These are phyloP conservation scores for Pythium folliculosum DNA, from an alignment of 352 stramenopile genomes.

Conservation along the genomic window DNA sequence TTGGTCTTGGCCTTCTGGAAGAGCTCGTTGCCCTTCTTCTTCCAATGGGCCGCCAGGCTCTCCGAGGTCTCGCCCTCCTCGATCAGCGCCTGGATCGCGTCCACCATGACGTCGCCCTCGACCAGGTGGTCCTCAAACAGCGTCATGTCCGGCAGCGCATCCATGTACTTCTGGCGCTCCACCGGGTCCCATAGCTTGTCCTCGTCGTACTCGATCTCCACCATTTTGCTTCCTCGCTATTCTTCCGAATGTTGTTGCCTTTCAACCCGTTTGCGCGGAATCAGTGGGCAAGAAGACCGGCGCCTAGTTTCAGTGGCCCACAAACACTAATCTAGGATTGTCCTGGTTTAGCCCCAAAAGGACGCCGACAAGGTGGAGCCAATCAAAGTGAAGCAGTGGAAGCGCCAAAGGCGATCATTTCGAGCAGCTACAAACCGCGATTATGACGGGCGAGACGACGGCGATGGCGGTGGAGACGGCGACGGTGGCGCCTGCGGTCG, in stretches of 20 bases:
- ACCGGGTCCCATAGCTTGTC: slow-evolving; percentile 82
- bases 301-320: slow-evolving; percentile 11
- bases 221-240: slow-evolving; percentile 41
- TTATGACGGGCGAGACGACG: slow-evolving; percentile 13
- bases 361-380: slow-evolving; percentile 23
- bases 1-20: slow-evolving; percentile 74
- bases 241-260: slow-evolving; percentile 13
- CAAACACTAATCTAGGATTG: slow-evolving; percentile 10
- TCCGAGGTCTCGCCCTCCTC: slow-evolving; percentile 87
- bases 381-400: slow-evolving; percentile 21
- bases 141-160: slow-evolving; percentile 83
- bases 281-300: slow-evolving; percentile 17
- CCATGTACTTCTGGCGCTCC: slow-evolving; percentile 84
- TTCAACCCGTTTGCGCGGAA: slow-evolving; percentile 10
- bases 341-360: slow-evolving; percentile 31
- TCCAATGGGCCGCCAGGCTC: slow-evolving; percentile 84
- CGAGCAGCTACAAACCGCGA: neutral
- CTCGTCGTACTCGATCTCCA: slow-evolving; percentile 88
- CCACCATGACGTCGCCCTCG: slow-evolving; percentile 85
- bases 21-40: slow-evolving; percentile 89
- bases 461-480: slow-evolving; percentile 4
- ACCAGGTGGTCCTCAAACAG: slow-evolving; percentile 89
- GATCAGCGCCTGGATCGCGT: slow-evolving; percentile 85
- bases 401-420: neutral
- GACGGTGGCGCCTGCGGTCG: too few relatives aligned